phyloP scores from a whole-genome alignment of 2,329 filamentous ascomycete genomes.

The Ophiostoma fasciatum region DNA sequence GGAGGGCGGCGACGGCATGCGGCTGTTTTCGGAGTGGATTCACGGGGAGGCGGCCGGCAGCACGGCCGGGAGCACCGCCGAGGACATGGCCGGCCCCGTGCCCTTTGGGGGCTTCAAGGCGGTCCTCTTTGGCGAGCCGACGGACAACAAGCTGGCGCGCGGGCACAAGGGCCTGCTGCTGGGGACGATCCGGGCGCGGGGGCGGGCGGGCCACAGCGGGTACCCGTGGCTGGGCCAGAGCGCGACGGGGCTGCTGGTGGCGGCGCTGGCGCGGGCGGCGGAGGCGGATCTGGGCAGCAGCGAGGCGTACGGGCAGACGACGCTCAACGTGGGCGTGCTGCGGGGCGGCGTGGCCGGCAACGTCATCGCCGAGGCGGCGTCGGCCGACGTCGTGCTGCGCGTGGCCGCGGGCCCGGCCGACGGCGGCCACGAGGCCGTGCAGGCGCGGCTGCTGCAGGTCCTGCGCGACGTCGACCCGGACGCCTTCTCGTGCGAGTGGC shows the following conservation, averaged over 20 bases:
- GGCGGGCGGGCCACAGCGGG: slow-evolving; percentile 1
- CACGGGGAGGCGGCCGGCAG: too few species aligned
- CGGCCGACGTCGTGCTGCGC: neutral
- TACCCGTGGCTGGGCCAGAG: slow-evolving; percentile 1
- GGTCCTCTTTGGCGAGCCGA: slow-evolving; percentile 5
- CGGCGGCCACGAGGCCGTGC: too few species aligned
- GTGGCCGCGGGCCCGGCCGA: neutral
- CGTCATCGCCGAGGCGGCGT: neutral
- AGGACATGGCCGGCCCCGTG: neutral
- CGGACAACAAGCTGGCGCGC: neutral
- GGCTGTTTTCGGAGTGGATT: too few species aligned
- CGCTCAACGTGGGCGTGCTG: slow-evolving; percentile 1
- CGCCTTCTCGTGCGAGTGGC: too few species aligned
- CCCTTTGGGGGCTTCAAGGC: neutral
- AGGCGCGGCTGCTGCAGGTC: too few species aligned
- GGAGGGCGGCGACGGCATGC: slow-evolving; percentile 2
- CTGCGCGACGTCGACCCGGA: too few species aligned
- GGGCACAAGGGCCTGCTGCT: slow-evolving; percentile 2
- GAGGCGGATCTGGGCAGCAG: neutral
- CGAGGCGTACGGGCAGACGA: neutral
- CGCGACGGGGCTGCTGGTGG: slow-evolving; percentile 1
- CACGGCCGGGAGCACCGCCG: too few species aligned
- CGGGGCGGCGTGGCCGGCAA: slow-evolving; percentile 2
- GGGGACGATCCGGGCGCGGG: neutral
- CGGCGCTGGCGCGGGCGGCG: neutral